These are phyloP conservation scores for Aureobasidium uvarum DNA, from an alignment of 2,329 filamentous ascomycete species.

Conservation along the genomic window DNA sequence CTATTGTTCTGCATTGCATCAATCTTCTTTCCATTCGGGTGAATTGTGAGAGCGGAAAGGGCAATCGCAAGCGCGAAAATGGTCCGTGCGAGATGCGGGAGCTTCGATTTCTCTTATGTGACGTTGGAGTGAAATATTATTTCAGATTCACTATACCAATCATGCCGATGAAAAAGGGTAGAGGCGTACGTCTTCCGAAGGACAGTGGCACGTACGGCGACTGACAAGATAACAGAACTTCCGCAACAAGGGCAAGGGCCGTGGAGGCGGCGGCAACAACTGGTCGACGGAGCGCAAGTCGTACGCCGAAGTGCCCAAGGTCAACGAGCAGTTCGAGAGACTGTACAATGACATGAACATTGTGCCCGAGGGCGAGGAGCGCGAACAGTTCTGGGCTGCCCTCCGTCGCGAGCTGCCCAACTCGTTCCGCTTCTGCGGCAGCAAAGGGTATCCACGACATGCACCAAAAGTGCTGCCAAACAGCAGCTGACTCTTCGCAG, in stretches of 20 bases:
- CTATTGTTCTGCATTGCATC: not conserved
- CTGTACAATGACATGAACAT: slow-evolving; percentile 81
- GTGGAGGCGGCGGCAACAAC: slow-evolving; percentile 41
- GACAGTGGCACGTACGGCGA: not conserved
- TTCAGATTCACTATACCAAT: slow-evolving; percentile 10
- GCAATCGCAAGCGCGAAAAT: slow-evolving; percentile 2
- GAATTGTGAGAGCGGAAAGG: not conserved
- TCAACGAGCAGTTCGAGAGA: slow-evolving; percentile 79
- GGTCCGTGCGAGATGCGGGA: slow-evolving; percentile 4
- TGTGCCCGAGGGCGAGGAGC: slow-evolving; percentile 70
- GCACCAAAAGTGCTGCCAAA: not conserved
- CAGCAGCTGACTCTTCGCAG: slow-evolving; percentile 44
- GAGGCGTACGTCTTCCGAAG: slow-evolving; percentile 4
- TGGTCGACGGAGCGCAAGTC: slow-evolving; percentile 42
- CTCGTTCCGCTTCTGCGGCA: slow-evolving; percentile 96
- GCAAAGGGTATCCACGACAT: slow-evolving; percentile 67
- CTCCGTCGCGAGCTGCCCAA: slow-evolving; percentile 86
- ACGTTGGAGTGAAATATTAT: slow-evolving; percentile 12
- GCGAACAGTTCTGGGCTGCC: slow-evolving; percentile 76
- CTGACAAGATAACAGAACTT: slow-evolving; percentile 17
- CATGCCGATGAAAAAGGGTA: slow-evolving; percentile 15
- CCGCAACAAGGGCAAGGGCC: slow-evolving; percentile 34
- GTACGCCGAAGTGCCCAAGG: slow-evolving; percentile 66
- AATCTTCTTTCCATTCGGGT: slow-evolving; percentile 6
- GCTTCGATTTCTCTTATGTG: slow-evolving; percentile 20